Base-by-base conservation (phyloP, 2,329 filamentous ascomycete species). In the Phialemoniopsis sp. region DNA sequence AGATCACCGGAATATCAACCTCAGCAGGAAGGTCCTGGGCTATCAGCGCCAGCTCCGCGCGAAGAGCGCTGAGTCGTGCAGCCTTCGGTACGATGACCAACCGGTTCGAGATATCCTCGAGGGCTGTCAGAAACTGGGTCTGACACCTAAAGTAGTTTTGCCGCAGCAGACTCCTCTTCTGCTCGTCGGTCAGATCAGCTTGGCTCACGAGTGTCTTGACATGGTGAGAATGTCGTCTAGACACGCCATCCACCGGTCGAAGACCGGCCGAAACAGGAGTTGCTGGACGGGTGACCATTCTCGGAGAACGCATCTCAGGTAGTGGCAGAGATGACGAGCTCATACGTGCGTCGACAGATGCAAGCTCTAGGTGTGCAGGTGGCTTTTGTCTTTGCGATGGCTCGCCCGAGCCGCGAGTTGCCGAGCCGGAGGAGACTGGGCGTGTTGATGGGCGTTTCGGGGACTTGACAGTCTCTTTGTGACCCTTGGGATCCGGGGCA, bases 101-200 rank as follows among this genome's bases (percentile, higher is more conserved):
- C n/a, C 87, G 80, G 55, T 89, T 90, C 3, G 87, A 93, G 38
- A 93, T 91, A 48, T 86, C 84, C 58, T 91, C 86, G 13, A 93
- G 71, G 2, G 87, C 87, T 4, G 82, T 85, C 44, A 93, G 58
- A 54, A 93, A 90, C 49, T 88, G 84, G 1, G 86, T 90, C 60
- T 93, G 77, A 44, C 81, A 87, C 38, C 86, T 74, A 56, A 91
- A 93, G 59, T 93, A 93, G 58, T 93, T 87, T 43, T 89, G 85
- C 40, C 86, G 72, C 44, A 93, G 58, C 9, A 89, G 63, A 36
- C 81, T 80, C n/a, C 80, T 75, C 57, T 87, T 88, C 56, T 90
- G 84, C 10, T 68, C 62, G 5, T 67, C 58, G 2, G 80, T 79
- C 54, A 91, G 65, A 16, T 84, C 75, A n/a, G 71, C 74, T 3